Evolutionary conservation across 2,329 filamentous ascomycete species (phyloP), one percentile per base, ranked within the genome.

Genomic region (Scedosporium dehoogii): DNA sequence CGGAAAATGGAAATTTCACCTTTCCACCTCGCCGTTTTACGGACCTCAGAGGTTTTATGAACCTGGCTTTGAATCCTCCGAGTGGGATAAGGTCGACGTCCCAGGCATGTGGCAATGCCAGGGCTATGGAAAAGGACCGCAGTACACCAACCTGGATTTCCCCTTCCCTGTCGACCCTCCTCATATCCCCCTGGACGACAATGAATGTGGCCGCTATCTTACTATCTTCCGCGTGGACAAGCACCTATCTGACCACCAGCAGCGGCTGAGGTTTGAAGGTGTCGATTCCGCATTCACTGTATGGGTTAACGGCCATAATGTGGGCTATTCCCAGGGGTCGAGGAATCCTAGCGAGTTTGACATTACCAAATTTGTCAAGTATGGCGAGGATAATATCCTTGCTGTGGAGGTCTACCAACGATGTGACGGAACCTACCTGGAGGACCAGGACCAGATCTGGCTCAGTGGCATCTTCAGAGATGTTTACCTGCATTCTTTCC

Each of bases 341-440:
- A 79, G 89, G 21, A 91, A 91, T 64, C 85, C 89, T 0, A 83
- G 83, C 29, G 89, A 91, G 66, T 92, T 91, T 65, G 88, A 91
- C 66, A 78, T 92, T 5, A 85, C 86, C 0, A 66, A 74, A 0
- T 73, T 78, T 38, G 73, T 90, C 1, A 70, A 73, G 1, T 48
- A 72, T 2, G 69, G 73, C 1, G 70, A 72, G 0, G 73, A 77
- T 56, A 90, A 89, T 65, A 76, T 75, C 1, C 70, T 91, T 2
- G 81, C 81, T 2, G 86, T 91, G 0, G 80, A 85, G 59, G 88
- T 91, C 0, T 91, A 91, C 65, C 87, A 91, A 70, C 84, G 84
- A 67, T 90, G 84, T 41, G 85, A 91, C 68, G 88, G 87, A 2
- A 86, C 82, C 21, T 90, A 90, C 65, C 83, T 90, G 41, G 88